Percentiles rank a stretch among this genome's conserved stretches.
Conservation (phyloP, 768 basidiomycete genomes). For the Boletus reticulatus region DNA sequence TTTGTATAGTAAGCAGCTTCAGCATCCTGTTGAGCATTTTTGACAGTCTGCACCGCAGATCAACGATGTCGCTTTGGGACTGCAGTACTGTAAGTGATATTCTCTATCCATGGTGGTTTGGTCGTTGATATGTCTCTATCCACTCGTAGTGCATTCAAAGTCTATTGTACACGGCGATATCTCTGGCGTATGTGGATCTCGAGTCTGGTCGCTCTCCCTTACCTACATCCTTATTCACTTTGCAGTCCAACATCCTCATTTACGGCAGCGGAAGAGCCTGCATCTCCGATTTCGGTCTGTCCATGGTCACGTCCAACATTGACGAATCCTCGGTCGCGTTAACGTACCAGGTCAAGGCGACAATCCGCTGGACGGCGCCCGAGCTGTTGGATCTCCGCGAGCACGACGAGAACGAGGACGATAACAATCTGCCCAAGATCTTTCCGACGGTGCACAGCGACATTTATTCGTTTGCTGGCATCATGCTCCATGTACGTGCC, state of each 20-base stretch:
- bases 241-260: constrained; percentile 45
- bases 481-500: constrained; percentile 23
- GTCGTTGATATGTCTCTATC: background rate
- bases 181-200: constrained; percentile 23
- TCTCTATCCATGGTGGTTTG: background rate
- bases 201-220: background rate
- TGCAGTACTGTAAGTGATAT: constrained; percentile 23
- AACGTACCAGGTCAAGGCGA: constrained; percentile 32
- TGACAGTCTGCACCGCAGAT: constrained; percentile 11
- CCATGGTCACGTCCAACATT: constrained; percentile 37
- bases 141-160: constrained; percentile 17
- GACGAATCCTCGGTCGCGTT: constrained; percentile 33
- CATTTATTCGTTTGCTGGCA: constrained; percentile 33
- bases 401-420: background rate
- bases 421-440: background rate
- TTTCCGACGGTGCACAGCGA: constrained; percentile 33
- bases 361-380: constrained; percentile 51
- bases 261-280: constrained; percentile 40
- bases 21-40: background rate
- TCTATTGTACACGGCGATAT: constrained; percentile 26
- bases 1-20: constrained; percentile 14
- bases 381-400: constrained; percentile 29
- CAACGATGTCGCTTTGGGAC: constrained; percentile 25
- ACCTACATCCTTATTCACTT: background rate
- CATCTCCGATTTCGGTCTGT: constrained; percentile 48